Evolutionary conservation across 2,329 filamentous ascomycete species (phyloP), one percentile per base, ranked within the genome.

Genomic region (Pyricularia pennisetigena): DNA sequence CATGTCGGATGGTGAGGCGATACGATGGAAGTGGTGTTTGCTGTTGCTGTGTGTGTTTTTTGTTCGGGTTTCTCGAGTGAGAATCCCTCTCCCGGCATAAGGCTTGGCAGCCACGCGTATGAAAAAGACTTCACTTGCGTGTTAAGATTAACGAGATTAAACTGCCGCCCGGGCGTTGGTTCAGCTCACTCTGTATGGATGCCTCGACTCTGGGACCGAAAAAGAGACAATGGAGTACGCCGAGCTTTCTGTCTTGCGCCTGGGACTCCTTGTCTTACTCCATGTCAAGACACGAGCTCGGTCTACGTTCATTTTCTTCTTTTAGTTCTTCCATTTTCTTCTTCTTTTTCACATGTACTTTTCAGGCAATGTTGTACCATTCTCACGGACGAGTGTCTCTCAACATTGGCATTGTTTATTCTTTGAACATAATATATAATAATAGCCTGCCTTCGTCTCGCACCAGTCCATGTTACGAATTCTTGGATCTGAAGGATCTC

Each of bases 391-490:
- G 23, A 64, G 62, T 64, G 29, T 32, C 41, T 49, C 16, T 24
- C 10, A 61, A 35, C 63, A 67, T 64, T 35, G 26, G 66, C n/a
- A 1, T 29, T 29, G 4, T 29, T 29, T 63, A 6, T 65, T 62
- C n/a, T 61, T 23, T 57, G 3, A 28, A 26, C 29, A 57, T 65
- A 68, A 54, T 35, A 20, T 63, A 68, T 62, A 29, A 68, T 62
- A 29, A 57, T 64, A 61, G n/a, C 24, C 57, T 12, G 57, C 24
- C 57, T 24, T 26, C n/a, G 26, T 26, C 1, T 26, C 57, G 16
- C n/a, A 61, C 57, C 57, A 12, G 8, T 23, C 67, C 9, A 10
- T 23, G 41, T n/a, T n/a, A n/a, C 16, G 30, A 23, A 64, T 64
- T 28, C 29, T 32, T 23, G 8, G 57, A 10, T 23, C 24, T 61